A percentile compares a stretch with the other conserved stretches of the same genome.
These are phyloP conservation scores for Raddia guianensis DNA, from an alignment of 176 grass and related monocot genomes.

Conservation along the genomic window DNA sequence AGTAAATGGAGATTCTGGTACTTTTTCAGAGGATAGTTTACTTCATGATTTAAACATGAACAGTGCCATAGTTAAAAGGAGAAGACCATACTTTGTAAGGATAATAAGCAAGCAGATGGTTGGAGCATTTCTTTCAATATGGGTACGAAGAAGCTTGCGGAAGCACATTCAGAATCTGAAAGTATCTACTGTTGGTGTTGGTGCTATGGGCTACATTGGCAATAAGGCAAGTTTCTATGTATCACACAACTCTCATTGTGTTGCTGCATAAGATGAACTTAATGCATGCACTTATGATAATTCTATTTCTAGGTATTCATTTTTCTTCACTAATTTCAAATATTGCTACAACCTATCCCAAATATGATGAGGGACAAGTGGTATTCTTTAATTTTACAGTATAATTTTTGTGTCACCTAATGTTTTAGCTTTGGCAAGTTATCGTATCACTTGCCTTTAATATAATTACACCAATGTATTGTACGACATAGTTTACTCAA, in stretches of 20 bases:
- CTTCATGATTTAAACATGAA: constrained; percentile 54
- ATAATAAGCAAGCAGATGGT: constrained; percentile 99
- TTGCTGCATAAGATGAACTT: constrained; percentile 7
- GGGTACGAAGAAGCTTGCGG: constrained; percentile 81
- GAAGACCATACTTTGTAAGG: constrained; percentile 70
- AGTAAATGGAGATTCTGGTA: constrained; percentile 43
- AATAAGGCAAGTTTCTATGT: constrained; percentile 66
- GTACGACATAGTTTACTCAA: constrained; percentile 9
- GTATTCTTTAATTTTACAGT: background rate
- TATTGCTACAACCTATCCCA: background rate
- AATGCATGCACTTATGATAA: constrained; percentile 2
- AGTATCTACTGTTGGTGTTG: constrained; percentile 88
- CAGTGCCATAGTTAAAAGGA: constrained; percentile 53
- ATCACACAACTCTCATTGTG: constrained; percentile 6
- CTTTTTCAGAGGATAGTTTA: constrained; percentile 47
- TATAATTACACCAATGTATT: background rate
- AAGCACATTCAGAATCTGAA: constrained; percentile 94
- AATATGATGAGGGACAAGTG: background rate
- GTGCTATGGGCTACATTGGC: constrained; percentile 95
- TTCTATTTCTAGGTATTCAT: constrained; percentile 7
- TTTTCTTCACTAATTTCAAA: background rate
- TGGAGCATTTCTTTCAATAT: constrained; percentile 86
- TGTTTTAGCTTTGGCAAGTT: constrained; percentile 11
- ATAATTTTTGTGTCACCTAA: constrained; percentile 27
- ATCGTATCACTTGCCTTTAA: constrained; percentile 13